Percentiles rank a stretch among this genome's conserved stretches.
Conservation (phyloP, 495 filamentous ascomycete species). For the Amniculicola lignicola region DNA sequence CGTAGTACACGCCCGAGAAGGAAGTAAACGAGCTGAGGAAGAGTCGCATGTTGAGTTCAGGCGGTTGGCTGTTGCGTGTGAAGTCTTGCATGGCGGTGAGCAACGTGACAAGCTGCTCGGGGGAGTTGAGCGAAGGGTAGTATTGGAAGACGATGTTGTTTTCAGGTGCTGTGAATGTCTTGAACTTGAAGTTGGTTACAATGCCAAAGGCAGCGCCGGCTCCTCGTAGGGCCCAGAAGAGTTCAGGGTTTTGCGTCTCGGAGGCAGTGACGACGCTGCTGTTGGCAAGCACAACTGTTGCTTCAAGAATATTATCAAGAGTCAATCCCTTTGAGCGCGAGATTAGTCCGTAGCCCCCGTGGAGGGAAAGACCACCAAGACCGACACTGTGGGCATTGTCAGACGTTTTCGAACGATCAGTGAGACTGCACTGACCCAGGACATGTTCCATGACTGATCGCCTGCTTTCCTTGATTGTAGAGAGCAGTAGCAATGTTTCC, state of each 20-base stretch:
- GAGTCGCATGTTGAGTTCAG: slow-evolving; percentile 29
- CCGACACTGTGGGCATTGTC: slow-evolving; percentile 48
- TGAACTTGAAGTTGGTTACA: slow-evolving; percentile 60
- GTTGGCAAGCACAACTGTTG: slow-evolving; percentile 64
- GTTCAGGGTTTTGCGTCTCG: slow-evolving; percentile 30
- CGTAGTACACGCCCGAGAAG: slow-evolving; percentile 29
- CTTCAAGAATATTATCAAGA: slow-evolving; percentile 59
- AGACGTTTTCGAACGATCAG: slow-evolving; percentile 3
- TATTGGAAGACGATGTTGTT: slow-evolving; percentile 47
- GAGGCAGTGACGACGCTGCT: slow-evolving; percentile 43
- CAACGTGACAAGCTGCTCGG: too few species aligned
- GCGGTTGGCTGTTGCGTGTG: slow-evolving; percentile 15
- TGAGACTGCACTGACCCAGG: too few species aligned
- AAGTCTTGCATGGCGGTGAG: slow-evolving; percentile 26
- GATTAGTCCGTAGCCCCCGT: slow-evolving; percentile 63
- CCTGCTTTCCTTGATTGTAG: slow-evolving; percentile 56
- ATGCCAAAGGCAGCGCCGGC: slow-evolving; percentile 62
- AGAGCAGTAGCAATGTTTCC: slow-evolving; percentile 58
- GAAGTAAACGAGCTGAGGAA: slow-evolving; percentile 5
- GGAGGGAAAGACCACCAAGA: slow-evolving; percentile 69
- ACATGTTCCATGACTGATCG: slow-evolving; percentile 65
- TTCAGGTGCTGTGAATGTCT: slow-evolving; percentile 56
- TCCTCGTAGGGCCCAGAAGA: slow-evolving; percentile 56
- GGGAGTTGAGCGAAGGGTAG: too few species aligned
- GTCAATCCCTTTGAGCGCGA: slow-evolving; percentile 62